Conservation (phyloP, 1,284 basidiomycete genomes). For the Tetrapyrgos nigripes region DNA sequence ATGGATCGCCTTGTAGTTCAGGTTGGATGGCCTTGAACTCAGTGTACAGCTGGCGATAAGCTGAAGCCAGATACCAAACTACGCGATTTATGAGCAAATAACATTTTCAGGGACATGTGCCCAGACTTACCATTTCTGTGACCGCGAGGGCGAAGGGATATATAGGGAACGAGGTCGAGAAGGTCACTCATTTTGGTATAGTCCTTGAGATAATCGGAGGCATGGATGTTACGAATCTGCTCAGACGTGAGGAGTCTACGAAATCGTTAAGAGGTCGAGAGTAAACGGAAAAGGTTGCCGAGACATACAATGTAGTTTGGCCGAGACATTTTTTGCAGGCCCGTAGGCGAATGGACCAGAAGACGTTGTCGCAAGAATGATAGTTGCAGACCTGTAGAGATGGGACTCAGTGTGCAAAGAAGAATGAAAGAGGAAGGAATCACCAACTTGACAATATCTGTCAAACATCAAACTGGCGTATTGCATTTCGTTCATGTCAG, state of each 20-base stretch:
- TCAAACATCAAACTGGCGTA: slow-evolving; percentile 26
- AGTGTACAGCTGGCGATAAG: too few species aligned
- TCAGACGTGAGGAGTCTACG: too few species aligned
- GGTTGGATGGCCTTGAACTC: neutral
- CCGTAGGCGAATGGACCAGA: neutral
- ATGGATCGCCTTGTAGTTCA: neutral
- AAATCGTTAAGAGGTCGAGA: too few species aligned
- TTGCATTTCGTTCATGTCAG: slow-evolving; percentile 25
- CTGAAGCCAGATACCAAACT: too few species aligned
- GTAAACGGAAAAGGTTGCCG: neutral
- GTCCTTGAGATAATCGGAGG: too few species aligned
- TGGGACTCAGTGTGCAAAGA: neutral
- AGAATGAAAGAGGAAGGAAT: neutral
- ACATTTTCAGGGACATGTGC: too few species aligned
- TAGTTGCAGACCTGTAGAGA: neutral
- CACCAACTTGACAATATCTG: slow-evolving; percentile 22
- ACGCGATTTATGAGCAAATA: too few species aligned
- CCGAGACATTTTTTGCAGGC: neutral
- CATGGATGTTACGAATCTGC: too few species aligned
- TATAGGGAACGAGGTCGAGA: too few species aligned
- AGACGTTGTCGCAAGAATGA: neutral
- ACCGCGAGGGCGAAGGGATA: too few species aligned
- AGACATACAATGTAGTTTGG: neutral
- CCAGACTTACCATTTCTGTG: too few species aligned
- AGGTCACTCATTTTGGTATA: too few species aligned